Evolutionary conservation across 2,329 filamentous ascomycete genomes (phyloP).

Genomic region (Arthrinium phaeospermum): DNA sequence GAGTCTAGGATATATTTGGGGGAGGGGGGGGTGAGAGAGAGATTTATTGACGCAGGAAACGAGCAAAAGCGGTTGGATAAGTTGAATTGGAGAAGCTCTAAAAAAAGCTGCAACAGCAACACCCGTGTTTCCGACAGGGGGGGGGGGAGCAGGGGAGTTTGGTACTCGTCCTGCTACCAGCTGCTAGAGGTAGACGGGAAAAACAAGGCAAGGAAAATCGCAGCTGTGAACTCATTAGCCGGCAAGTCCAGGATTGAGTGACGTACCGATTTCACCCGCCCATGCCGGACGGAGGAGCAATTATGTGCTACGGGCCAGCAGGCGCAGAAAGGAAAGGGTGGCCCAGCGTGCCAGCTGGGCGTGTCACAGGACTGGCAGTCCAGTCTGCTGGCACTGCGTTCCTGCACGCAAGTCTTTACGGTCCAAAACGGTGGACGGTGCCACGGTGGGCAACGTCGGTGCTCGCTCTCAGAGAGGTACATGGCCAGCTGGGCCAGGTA

Average conservation of each 20-base stretch:
- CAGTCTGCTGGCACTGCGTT: not conserved
- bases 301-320: not conserved
- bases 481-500: not conserved
- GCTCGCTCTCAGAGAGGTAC: not conserved
- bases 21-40: not conserved
- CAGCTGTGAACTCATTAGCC: conserved; percentile 10
- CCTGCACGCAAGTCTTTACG: not conserved
- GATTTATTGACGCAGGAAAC: conserved; percentile 20
- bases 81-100: conserved; percentile 20
- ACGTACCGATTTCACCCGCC: conserved; percentile 22
- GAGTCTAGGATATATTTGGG: not conserved
- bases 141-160: conserved; percentile 2
- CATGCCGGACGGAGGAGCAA: not conserved
- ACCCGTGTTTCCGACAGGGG: conserved; percentile 19
- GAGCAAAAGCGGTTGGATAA: conserved; percentile 6
- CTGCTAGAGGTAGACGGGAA: not conserved
- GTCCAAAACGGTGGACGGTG: conserved; percentile 5
- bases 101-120: conserved; percentile 19
- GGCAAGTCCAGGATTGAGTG: conserved; percentile 19
- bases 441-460: not conserved
- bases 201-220: conserved; percentile 20
- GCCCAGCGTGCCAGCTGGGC: not conserved
- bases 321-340: not conserved
- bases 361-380: not conserved
- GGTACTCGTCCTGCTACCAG: not conserved